Evolutionary conservation across 2,329 filamentous ascomycete species (phyloP), one percentile per base, ranked within the genome.

Genomic region (Calonectria pseudoturangicola): DNA sequence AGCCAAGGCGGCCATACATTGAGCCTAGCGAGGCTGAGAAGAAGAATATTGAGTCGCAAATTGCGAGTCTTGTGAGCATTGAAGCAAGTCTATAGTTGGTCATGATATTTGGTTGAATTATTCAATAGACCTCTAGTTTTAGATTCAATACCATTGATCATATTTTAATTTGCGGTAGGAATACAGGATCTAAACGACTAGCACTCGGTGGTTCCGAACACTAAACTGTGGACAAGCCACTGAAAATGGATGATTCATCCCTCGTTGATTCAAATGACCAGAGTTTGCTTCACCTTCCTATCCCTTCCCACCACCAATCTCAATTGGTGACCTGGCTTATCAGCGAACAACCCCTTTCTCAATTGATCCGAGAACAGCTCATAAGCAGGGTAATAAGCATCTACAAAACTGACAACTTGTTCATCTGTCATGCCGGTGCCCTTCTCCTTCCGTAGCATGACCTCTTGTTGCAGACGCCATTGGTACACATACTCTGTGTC

Each of bases 1-100:
- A 83, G 82, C 92, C 92, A 2, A 86, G 92, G 68, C 85, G 87
- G 67, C 92, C 92, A 21, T 94, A 94, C 78, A 83, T 89, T 73
- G 84, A 83, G 67, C 85, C 87, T 2, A 75, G 79, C 0, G 84
- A 86, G 12, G 85, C 84, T 18, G 86, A 82, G 0, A 88, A 88
- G 83, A 82, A 83, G 75, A 80, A 75, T 9, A 84, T 88, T 12
- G 79, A 83, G 50, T 78, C 82, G 28, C 81, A 84, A 45, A 86
- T 87, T 80, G 82, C 80, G 0, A 83, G 79, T 45, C 72, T 85
- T 63, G 87, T 87, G 0, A 83, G 88, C 30, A 86, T 88, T 18
- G 87, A 86, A 75, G 58, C 66, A 5, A 63, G 45, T 47, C 33
- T 79, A 16, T 75, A 78, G 43, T 28, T 66, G 28, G 41, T 36